Base-by-base conservation (phyloP, 2,329 filamentous ascomycete genomes). In the Penicillium sp. region DNA sequence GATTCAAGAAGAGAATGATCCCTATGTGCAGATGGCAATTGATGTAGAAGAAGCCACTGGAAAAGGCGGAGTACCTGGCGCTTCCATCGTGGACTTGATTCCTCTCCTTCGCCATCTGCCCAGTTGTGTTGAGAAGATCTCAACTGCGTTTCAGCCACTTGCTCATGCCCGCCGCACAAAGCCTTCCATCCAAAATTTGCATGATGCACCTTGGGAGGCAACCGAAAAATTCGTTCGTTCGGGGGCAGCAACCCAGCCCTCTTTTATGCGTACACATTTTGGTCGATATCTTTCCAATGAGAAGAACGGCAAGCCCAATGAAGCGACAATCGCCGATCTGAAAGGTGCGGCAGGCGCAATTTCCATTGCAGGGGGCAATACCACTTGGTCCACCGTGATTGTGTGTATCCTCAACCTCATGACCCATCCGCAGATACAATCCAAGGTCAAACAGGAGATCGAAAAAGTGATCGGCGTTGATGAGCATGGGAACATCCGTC, bases 1-100 rank as follows among this genome's bases (percentile, higher is more conserved):
- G 14, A 33, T 51, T 43, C 33, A 51, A 31, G 49, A 51, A 29
- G 49, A 43, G 16, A 51, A 51, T 31, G 49, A 51, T 10, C 37
- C 49, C 23, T 51, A 51, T 21, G 49, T 51, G 11, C 8, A 51
- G n/a, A 51, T 51, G 49, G 49, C 49, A 8, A 43, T 51, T 29
- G 49, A 51, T 43, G 49, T 51, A 8, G 37, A 51, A 43, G 49
- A 51, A 31, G 49, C 49, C 21, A 51, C 49, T n/a, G 37, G 49
- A 3, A 42, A 51, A 43, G 49, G 49, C 9, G 49, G 49, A 2
- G 49, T 51, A 7, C 49, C 49, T 6, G 49, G 49, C 4, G 49
- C 49, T 43, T 51, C 49, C 19, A 43, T 51, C 5, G 49, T 51
- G 13, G 49, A 51, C 14, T 43, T 51, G 21, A 21, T 51, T 21